Evolutionary conservation across 371 early-diverging fungal species (phyloP), one percentile per base, ranked within the genome.

Genomic region (Zopfochytrium polystomum): DNA sequence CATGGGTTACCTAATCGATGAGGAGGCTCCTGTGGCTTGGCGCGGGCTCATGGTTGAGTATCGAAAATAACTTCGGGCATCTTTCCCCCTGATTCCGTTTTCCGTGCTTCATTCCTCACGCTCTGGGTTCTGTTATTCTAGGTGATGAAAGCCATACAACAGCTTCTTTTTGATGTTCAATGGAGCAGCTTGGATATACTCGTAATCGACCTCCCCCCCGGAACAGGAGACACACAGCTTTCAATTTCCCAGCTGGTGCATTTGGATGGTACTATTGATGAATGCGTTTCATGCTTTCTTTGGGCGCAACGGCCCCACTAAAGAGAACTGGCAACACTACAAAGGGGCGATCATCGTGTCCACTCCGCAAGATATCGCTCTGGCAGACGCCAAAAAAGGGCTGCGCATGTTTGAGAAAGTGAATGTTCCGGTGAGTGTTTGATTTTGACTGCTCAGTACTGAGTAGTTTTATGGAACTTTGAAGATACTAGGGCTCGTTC

Each of bases 171-270:
- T 63, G 85, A 90, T 66, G 90, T 90, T 23, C 85, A 88, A 5
- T 93, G 94, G 94, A n/a, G 45, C 78, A 77, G 77, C 0, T 57
- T 89, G 26, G 94, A 93, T 69, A 65, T 89, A 7, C 66, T 93
- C 11, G 88, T 93, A 18, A 87, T 93, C 63, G 94, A 93, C 65
- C 87, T 91, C 88, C 94, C 94, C 26, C 94, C 94, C 22, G 94
- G 94, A 1, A 93, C 94, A 2, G 94, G 94, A 15, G 94, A 93
- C 71, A 87, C 88, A 6, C 92, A 91, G 68, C 60, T 93, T 46
- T 87, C 92, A 0, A 86, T 93, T 46, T 80, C 84, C 51, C 94
- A 93, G 72, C 88, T 87, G 64, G 77, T 92, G 5, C 81, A 80
- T 15, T 67, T 93, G 34, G 73, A 81, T 62, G 92, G 91, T 83